phyloP scores from a whole-genome alignment of 352 stramenopile species.

The Pythium aristosporum region DNA sequence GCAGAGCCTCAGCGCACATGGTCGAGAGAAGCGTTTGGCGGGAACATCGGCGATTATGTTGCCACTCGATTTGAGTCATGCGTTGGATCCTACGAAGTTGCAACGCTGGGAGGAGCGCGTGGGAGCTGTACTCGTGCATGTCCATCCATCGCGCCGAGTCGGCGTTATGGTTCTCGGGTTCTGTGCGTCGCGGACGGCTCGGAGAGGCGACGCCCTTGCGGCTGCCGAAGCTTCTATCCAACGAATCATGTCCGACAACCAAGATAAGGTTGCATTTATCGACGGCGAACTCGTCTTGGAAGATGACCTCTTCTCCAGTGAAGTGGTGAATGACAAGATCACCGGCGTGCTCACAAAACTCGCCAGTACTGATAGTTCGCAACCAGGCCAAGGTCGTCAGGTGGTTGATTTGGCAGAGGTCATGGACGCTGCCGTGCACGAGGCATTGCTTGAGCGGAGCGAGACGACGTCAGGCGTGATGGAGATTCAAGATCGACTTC shows the following conservation, averaged over 20 bases:
- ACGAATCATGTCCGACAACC: not conserved
- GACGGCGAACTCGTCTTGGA: constrained; percentile 28
- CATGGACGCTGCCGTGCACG: constrained; percentile 15
- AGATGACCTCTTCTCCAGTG: constrained; percentile 14
- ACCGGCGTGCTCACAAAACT: constrained; percentile 11
- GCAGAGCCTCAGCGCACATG: constrained; percentile 2
- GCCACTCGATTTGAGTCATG: constrained; percentile 48
- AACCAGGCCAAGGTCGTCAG: not conserved
- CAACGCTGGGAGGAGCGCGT: constrained; percentile 48
- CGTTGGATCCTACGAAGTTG: constrained; percentile 34
- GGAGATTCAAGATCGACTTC: constrained; percentile 21
- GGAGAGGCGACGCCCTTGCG: constrained; percentile 21
- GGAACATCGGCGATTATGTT: constrained; percentile 56
- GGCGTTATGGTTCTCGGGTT: constrained; percentile 46
- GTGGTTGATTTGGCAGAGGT: constrained; percentile 18
- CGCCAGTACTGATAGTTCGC: not conserved
- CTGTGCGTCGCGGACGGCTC: not conserved
- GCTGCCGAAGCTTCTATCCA: constrained; percentile 17
- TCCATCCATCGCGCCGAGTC: constrained; percentile 37
- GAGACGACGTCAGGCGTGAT: constrained; percentile 1
- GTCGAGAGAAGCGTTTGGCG: constrained; percentile 34
- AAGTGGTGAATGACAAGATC: constrained; percentile 19
- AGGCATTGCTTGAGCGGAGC: constrained; percentile 5
- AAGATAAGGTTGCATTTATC: constrained; percentile 16
- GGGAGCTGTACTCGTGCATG: constrained; percentile 28